Base-by-base conservation (phyloP, 2,329 filamentous ascomycete genomes). In the Penicillium sp. region DNA sequence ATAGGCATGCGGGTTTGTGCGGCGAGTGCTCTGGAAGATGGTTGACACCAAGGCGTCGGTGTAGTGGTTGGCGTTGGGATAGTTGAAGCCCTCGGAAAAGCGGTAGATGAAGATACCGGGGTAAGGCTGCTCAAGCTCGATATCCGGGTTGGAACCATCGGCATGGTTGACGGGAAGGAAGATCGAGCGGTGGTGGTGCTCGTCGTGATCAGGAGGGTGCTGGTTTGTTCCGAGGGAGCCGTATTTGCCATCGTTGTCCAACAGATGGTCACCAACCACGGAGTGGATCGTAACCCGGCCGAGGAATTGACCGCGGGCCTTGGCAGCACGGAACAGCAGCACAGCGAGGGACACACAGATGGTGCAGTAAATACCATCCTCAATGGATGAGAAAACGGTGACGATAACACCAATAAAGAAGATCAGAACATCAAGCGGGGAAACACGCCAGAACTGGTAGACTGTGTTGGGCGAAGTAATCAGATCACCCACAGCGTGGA, bases 91-190 rank as follows among this genome's bases (percentile, higher is more conserved):
- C 77, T 98, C 93, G 0, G 90, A 87, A 75, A 96, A 97, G 45
- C 93, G 87, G 79, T 96, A 98, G 69, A 98, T 96, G 76, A 98
- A 96, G 63, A 99, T 84, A 52, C 95, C 95, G 0, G 93, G 93
- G 68, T 95, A 91, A 1, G 95, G 93, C 53, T 86, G 86, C 60
- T 90, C 82, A n/a, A 96, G 80, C 11, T 89, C 83, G 47, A 98
- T 82, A 26, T 88, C 82, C 0, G 93, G 93, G 73, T 98, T 98
- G 1, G 91, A 92, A 29, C 93, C 93, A 71, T 98, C 93, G n/a
- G 82, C 81, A 71, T 96, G 91, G 66, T 90, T 86, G 57, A 97
- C 81, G 0, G 95, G 95, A 21, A 98, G 77, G 81, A 95, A 99
- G 29, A 96, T 84, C 62, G 91, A 92, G 45, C 93, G 86, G 7